Evolutionary conservation across 371 early-diverging fungal species (phyloP).

Genomic region (Circinella minor): DNA sequence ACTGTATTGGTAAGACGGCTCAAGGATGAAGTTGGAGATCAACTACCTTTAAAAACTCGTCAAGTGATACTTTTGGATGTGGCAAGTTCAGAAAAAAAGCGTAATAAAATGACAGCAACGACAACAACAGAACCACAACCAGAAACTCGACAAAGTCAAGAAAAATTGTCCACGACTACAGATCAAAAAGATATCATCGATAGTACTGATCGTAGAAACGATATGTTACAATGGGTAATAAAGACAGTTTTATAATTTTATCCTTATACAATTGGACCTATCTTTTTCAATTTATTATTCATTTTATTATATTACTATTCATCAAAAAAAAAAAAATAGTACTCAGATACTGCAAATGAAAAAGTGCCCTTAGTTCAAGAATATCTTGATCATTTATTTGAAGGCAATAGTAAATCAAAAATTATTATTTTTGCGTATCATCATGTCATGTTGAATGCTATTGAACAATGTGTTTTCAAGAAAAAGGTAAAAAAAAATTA

Average conservation of each 20-base stretch:
- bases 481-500: conserved; percentile 20
- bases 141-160: conserved; percentile 1
- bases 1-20: conserved; percentile 63
- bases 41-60: conserved; percentile 53
- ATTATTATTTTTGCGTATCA: conserved; percentile 73
- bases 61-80: conserved; percentile 41
- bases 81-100: neutral
- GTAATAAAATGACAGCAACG: neutral
- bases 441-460: conserved; percentile 38
- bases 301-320: neutral
- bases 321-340: conserved; percentile 14
- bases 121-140: neutral
- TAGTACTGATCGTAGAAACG: neutral
- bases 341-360: conserved; percentile 35
- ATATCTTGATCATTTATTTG: conserved; percentile 52
- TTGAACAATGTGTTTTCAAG: conserved; percentile 34
- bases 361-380: conserved; percentile 52
- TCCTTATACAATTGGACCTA: neutral
- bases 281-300: neutral
- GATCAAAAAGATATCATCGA: neutral
- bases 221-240: neutral
- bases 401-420: conserved; percentile 40
- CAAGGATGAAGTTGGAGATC: conserved; percentile 55
- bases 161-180: neutral
- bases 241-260: neutral